Base-by-base conservation (phyloP, 1,284 basidiomycete species). In the Ustilago esculenta region DNA sequence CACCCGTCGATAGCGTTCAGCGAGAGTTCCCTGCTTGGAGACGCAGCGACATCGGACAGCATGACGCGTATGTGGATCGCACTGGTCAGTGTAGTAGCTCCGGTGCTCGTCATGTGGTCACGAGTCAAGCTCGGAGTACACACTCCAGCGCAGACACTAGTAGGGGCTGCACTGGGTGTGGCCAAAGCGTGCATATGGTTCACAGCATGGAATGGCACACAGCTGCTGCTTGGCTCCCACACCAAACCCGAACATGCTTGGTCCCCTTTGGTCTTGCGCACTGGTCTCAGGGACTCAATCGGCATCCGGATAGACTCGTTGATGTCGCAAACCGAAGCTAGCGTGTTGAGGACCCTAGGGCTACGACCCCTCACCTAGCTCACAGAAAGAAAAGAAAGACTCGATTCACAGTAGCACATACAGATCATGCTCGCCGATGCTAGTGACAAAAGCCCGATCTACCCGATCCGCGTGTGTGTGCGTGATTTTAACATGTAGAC, bases 91-190 rank as follows among this genome's bases (percentile, higher is more conserved):
- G 32, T 69, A 4, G 51, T 47, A 15, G 46, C 51, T 0, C 71
- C 71, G 0, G 50, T 66, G 9, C 47, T 59, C 3, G 71, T 73
- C 40, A 73, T 73, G 65, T 73, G 71, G 71, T 73, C 71, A 2
- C 45, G 71, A 3, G 65, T 73, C n/a, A 37, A 55, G 14, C 52
- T 73, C 11, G 71, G 71, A 17, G 66, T 73, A 0, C 71, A 73
- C 35, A 73, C 71, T 1, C 65, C 52, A 5, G 52, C 34, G 11
- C 71, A 73, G 40, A 69, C 65, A 1, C 17, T 60, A 10, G 71
- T 42, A 20, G 71, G 71, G 14, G 55, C 65, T 18, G 56, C 53
- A 5, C 52, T 73, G 15, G 71, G 71, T 23, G 46, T 70, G 3
- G 29, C 32, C 30, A 66, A 69, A 39, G 71, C 60, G 11, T 55